Evolutionary conservation across 1,284 basidiomycete species (phyloP), one percentile per base, ranked within the genome.

Genomic region (Microbotryum intermedium): DNA sequence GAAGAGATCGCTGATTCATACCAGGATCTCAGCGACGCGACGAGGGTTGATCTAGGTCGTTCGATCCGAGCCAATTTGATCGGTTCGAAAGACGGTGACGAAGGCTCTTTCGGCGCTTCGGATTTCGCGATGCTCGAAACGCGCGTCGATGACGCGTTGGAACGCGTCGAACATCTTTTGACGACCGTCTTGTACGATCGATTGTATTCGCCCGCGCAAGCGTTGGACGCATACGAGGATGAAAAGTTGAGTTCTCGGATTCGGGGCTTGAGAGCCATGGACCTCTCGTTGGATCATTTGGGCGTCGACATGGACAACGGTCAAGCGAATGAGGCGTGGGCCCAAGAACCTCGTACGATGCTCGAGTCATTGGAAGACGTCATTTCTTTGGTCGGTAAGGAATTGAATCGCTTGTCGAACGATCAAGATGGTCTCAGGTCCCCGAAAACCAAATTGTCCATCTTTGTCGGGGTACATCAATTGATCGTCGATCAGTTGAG

Each of bases 221-320:
- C 87, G 0, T 87, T 90, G 62, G 90, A 95, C 71, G 79, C 82
- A 0, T 84, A 83, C 2, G 90, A 92, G 70, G 90, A 97, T 70
- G 88, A 90, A 69, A 86, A 89, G 0, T 77, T 97, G 4, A 83
- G 90, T 0, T 89, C 85, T 67, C 83, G 91, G 5, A 85, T 97
- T 25, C 88, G 89, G 11, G 92, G 90, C 0, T 79, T 97, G 48
- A 92, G 93, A 69, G 82, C 91, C 78, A 78, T 95, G 0, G 92
- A 95, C 71, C 77, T 97, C 1, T 81, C 83, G 2, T 77, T 97
- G 21, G 84, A 86, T 46, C 90, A 95, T 74, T 81, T 97, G 1
- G 93, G 92, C 6, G 80, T 97, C 6, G 75, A 77, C n/a, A 76
- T 78, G 76, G 87, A 71, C 75, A 85, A 71, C 1, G 70, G 68